Evolutionary conservation across 768 basidiomycete species (phyloP).

Genomic region (Phaffia australis): DNA sequence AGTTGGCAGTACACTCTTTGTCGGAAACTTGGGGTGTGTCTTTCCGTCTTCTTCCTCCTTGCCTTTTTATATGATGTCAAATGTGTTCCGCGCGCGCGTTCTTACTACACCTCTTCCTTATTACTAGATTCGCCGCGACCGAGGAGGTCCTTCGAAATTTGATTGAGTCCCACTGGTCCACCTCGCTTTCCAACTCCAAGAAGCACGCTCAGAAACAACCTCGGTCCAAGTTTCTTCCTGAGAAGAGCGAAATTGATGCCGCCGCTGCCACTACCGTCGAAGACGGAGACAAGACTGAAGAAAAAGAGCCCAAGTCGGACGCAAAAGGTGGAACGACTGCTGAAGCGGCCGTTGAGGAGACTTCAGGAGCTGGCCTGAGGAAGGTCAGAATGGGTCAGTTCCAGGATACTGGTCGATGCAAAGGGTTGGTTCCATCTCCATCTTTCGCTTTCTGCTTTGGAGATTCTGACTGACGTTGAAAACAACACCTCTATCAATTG

Average conservation of each 20-base stretch:
- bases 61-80: background rate
- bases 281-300: slow-evolving; percentile 26
- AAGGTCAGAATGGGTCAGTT: slow-evolving; percentile 91
- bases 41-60: background rate
- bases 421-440: slow-evolving; percentile 55
- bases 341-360: slow-evolving; percentile 37
- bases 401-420: slow-evolving; percentile 87
- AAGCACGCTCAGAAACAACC: slow-evolving; percentile 52
- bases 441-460: background rate
- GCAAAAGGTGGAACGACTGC: slow-evolving; percentile 28
- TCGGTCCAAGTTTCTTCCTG: slow-evolving; percentile 61
- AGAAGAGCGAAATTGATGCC: slow-evolving; percentile 41
- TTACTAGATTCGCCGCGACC: slow-evolving; percentile 18
- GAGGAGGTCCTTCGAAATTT: slow-evolving; percentile 3
- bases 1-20: slow-evolving; percentile 19
- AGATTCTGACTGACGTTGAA: slow-evolving; percentile 2
- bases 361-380: slow-evolving; percentile 41
- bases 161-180: slow-evolving; percentile 13
- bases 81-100: background rate
- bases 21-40: slow-evolving; percentile 24
- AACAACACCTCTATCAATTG: background rate
- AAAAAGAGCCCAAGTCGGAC: slow-evolving; percentile 8
- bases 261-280: slow-evolving; percentile 27
- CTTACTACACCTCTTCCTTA: slow-evolving; percentile 3
- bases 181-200: slow-evolving; percentile 31